A percentile compares a stretch with the other conserved stretches of the same genome.
Conservation (phyloP, 2,329 filamentous ascomycete species). For the Fusarium chlamydosporum region DNA sequence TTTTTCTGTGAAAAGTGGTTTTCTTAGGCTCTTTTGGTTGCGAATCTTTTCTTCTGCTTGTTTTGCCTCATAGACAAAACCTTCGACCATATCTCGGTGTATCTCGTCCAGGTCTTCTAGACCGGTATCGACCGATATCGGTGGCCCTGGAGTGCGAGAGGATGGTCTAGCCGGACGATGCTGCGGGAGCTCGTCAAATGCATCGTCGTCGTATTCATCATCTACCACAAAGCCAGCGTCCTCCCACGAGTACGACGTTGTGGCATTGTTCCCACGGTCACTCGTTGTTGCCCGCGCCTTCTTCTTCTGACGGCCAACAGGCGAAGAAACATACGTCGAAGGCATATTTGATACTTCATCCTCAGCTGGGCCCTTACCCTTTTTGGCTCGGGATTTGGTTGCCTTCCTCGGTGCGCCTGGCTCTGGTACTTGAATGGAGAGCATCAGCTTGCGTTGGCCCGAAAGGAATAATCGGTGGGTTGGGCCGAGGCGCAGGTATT, state of each 20-base stretch:
- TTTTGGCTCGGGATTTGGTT: slow-evolving; percentile 53
- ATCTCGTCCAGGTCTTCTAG: slow-evolving; percentile 69
- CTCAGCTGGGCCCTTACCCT: slow-evolving; percentile 56
- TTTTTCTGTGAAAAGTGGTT: slow-evolving; percentile 76
- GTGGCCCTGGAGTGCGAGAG: slow-evolving; percentile 61
- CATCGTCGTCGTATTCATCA: slow-evolving; percentile 55
- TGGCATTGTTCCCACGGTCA: slow-evolving; percentile 57
- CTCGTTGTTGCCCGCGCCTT: slow-evolving; percentile 47
- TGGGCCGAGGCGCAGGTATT: slow-evolving; percentile 73
- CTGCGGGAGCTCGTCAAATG: slow-evolving; percentile 62
- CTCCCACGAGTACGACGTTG: slow-evolving; percentile 59
- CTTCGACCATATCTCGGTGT: slow-evolving; percentile 73
- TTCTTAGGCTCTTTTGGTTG: slow-evolving; percentile 68
- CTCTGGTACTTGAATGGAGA: slow-evolving; percentile 59
- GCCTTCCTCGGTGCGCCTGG: slow-evolving; percentile 52
- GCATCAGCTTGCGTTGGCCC: slow-evolving; percentile 62
- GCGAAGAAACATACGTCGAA: slow-evolving; percentile 67
- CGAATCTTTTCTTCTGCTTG: slow-evolving; percentile 72
- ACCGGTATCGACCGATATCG: slow-evolving; percentile 70
- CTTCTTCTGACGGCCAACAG: slow-evolving; percentile 57
- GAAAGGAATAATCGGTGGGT: slow-evolving; percentile 60
- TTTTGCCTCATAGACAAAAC: slow-evolving; percentile 75
- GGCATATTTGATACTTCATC: slow-evolving; percentile 59
- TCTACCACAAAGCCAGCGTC: slow-evolving; percentile 64
- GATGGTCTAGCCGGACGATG: slow-evolving; percentile 57